A percentile compares a stretch with the other conserved stretches of the same genome.
Conservation (phyloP, 257 asterid genomes). For the Scutellaria baicalensis region DNA sequence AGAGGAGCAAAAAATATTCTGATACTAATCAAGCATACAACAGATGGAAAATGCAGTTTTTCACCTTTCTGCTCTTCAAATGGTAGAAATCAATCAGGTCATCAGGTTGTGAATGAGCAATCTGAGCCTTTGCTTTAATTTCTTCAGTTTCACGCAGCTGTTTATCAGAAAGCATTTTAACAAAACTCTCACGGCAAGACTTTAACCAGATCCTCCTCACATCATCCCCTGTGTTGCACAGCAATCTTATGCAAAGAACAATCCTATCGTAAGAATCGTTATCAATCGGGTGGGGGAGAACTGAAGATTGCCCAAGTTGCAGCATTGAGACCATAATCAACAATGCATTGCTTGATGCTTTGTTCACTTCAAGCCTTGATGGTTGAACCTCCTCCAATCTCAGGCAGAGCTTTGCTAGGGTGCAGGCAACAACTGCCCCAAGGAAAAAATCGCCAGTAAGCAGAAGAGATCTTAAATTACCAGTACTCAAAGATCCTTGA, state of each 20-base stretch:
- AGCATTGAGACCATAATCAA: constrained; percentile 81
- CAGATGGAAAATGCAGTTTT: constrained; percentile 6
- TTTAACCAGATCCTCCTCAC: constrained; percentile 78
- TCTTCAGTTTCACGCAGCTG: constrained; percentile 91
- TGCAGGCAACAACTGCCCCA: constrained; percentile 84
- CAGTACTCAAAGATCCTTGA: constrained; percentile 61
- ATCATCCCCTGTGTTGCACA: constrained; percentile 62
- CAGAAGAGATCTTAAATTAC: constrained; percentile 84
- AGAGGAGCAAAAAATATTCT: not conserved
- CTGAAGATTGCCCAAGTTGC: constrained; percentile 87
- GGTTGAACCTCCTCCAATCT: constrained; percentile 93
- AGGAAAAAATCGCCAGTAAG: constrained; percentile 90
- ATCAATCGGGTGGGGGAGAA: constrained; percentile 91
- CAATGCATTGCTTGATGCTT: constrained; percentile 51
- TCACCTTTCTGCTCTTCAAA: constrained; percentile 91
- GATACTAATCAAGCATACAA: constrained; percentile 9
- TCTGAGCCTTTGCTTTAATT: constrained; percentile 77
- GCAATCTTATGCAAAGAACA: constrained; percentile 69
- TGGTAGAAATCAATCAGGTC: constrained; percentile 94
- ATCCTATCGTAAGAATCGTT: constrained; percentile 82
- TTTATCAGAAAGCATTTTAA: constrained; percentile 88
- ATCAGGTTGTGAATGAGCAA: constrained; percentile 78
- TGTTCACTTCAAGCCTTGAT: constrained; percentile 68
- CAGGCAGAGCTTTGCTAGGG: constrained; percentile 74
- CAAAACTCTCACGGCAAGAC: constrained; percentile 89